phyloP scores from a whole-genome alignment of 306 rosid genomes.

The Dryas alaskensis region DNA sequence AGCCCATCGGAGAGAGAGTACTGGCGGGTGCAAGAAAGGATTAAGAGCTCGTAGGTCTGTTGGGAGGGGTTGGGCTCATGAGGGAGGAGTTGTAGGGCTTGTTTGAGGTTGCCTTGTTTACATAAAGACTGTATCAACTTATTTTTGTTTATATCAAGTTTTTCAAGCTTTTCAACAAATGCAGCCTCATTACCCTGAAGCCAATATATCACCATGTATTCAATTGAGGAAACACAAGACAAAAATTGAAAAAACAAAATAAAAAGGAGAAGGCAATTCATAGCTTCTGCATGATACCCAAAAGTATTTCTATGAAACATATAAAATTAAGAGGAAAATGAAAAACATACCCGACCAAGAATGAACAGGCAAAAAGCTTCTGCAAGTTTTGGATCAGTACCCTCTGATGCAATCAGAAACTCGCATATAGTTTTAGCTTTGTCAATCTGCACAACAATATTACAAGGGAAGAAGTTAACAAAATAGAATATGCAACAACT shows the following conservation, averaged over 20 bases:
- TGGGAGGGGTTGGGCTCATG: slow-evolving; percentile 67
- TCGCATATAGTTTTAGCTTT: slow-evolving; percentile 75
- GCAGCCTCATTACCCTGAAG: slow-evolving; percentile 72
- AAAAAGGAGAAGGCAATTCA: slow-evolving; percentile 12
- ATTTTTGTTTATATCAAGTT: slow-evolving; percentile 43
- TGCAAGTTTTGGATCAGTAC: slow-evolving; percentile 72
- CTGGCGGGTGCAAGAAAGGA: slow-evolving; percentile 58
- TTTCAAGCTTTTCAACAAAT: slow-evolving; percentile 70
- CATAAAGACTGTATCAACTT: slow-evolving; percentile 70
- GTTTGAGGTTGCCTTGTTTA: slow-evolving; percentile 67
- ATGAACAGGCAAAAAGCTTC: slow-evolving; percentile 69
- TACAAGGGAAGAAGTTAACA: slow-evolving; percentile 2
- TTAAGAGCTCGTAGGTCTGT: slow-evolving; percentile 67
- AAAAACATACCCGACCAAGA: slow-evolving; percentile 64
- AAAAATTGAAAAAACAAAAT: slow-evolving; percentile 4
- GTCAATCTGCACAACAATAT: slow-evolving; percentile 54
- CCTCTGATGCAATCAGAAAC: slow-evolving; percentile 71
- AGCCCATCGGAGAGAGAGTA: slow-evolving; percentile 62
- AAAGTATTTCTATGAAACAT: slow-evolving; percentile 14
- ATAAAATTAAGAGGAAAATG: slow-evolving; percentile 15
- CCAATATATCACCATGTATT: slow-evolving; percentile 23
- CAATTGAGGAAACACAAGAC: slow-evolving; percentile 8
- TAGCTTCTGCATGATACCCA: slow-evolving; percentile 22
- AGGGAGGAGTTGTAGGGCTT: slow-evolving; percentile 61
- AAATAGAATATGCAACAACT: neutral